Base-by-base conservation (phyloP, 2,329 filamentous ascomycete species). In the Hypoxylon sp. region DNA sequence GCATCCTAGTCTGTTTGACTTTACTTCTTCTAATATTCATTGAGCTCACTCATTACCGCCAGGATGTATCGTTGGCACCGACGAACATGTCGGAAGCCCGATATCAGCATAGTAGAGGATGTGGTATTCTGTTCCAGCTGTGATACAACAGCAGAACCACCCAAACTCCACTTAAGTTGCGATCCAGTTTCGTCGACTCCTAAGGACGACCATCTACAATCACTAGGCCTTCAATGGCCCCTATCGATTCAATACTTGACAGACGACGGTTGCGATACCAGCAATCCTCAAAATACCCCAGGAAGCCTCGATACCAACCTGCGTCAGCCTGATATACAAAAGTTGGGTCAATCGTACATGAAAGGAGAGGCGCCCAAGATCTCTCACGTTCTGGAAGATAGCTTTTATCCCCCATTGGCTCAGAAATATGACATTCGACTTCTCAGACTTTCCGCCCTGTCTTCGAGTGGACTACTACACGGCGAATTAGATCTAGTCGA, bases 341-440 rank as follows among this genome's bases (percentile, higher is more conserved):
- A 46, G 5, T n/a, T 37, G 12, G 21, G 8, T 5, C 12, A 16
- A 16, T 12, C 41, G 25, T 14, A 25, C n/a, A n/a, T 19, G 8
- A 25, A 27, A 56, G 25, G 46, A 14, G 41, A 19, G 12, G 29
- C 12, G 12, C 23, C 41, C 21, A 11, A 19, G 19, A 14, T 2
- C 6, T 32, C 16, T 27, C 19, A 27, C n/a, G 19, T 16, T 7
- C 19, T 56, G 6, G n/a, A 56, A 16, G 53, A 37, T 14, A 9
- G 30, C 3, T 12, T 47, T 46, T 56, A 56, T 25, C 41, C 53
- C 6, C 53, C 53, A 37, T 37, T 56, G 21, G 43, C 29, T 47
- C 53, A 56, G 25, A 56, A 56, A 46, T 56, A 56, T 25, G 53
- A 56, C 16, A 47, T 46, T 5, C 53, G 53, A 9, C 53, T 56